Evolutionary conservation across 2,329 filamentous ascomycete genomes (phyloP).

Genomic region (Aspergillus costaricaensis): DNA sequence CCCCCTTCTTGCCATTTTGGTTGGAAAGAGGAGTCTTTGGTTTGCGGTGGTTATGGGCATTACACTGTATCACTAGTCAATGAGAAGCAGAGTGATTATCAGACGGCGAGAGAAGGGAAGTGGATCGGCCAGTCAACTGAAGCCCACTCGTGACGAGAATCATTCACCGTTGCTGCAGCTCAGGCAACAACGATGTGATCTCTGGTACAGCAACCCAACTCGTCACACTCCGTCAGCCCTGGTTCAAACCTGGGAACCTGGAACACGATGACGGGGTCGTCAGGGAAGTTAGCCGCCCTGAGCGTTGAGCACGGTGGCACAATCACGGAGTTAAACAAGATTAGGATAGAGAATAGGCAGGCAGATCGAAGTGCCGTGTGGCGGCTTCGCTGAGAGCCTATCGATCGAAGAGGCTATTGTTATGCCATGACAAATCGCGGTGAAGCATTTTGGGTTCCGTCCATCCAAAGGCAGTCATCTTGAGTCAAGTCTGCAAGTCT

Average conservation of each 20-base stretch:
- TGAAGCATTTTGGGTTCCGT: constrained; percentile 3
- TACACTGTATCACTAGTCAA: constrained; percentile 7
- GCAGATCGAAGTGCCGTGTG: constrained; percentile 8
- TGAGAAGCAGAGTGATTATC: not conserved
- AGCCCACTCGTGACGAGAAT: not conserved
- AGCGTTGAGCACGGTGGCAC: constrained; percentile 20
- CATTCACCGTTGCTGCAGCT: not conserved
- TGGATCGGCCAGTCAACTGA: not conserved
- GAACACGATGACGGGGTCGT: constrained; percentile 9
- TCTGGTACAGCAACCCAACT: constrained; percentile 10
- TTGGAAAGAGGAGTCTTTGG: not conserved
- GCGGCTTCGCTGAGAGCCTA: constrained; percentile 1
- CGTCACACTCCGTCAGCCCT: not conserved
- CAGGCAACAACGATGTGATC: constrained; percentile 13
- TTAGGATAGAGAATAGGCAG: not conserved
- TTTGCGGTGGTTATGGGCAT: not conserved
- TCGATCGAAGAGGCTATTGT: constrained; percentile 16
- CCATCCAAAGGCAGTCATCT: not conserved
- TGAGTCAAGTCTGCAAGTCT: not conserved
- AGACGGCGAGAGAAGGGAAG: not conserved
- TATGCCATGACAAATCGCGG: constrained; percentile 20
- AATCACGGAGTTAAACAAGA: not conserved
- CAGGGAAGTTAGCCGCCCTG: constrained; percentile 17
- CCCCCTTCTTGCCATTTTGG: not conserved
- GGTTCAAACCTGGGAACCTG: constrained; percentile 6